Conservation (phyloP, 345 rosid species). For the Linum lewisii region DNA sequence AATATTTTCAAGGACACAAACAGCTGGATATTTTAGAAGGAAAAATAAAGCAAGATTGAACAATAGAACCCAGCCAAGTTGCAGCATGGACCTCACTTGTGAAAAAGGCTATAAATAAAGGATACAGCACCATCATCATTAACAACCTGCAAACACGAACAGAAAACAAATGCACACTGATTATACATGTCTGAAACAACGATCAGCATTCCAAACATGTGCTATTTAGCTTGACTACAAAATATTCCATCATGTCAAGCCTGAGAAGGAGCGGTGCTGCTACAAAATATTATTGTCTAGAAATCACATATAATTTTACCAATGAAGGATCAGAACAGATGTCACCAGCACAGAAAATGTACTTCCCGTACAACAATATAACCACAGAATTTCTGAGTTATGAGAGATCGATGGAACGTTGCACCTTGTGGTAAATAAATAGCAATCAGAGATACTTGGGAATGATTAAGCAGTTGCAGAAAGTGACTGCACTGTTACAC, state of each 20-base stretch:
- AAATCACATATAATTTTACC: too few species aligned
- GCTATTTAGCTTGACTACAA: neutral
- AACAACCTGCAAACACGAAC: constrained; percentile 47
- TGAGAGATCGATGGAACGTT: too few species aligned
- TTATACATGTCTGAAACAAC: neutral
- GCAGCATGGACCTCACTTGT: neutral
- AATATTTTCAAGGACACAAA: neutral
- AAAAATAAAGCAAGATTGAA: neutral
- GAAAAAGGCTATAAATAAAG: constrained; percentile 19
- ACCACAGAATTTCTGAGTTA: too few species aligned
- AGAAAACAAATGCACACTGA: neutral
- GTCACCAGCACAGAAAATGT: too few species aligned
- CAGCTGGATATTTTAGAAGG: neutral
- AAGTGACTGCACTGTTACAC: neutral
- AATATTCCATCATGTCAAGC: too few species aligned
- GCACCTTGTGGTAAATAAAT: too few species aligned
- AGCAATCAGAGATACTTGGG: too few species aligned
- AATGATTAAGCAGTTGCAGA: too few species aligned
- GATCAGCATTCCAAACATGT: neutral
- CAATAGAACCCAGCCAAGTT: neutral
- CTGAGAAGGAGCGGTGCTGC: too few species aligned
- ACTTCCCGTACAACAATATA: too few species aligned
- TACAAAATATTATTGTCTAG: too few species aligned
- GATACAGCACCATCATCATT: constrained; percentile 95
- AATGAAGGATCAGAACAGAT: too few species aligned